phyloP scores from a whole-genome alignment of 768 basidiomycete species.

The Plicaturopsis crispa region DNA sequence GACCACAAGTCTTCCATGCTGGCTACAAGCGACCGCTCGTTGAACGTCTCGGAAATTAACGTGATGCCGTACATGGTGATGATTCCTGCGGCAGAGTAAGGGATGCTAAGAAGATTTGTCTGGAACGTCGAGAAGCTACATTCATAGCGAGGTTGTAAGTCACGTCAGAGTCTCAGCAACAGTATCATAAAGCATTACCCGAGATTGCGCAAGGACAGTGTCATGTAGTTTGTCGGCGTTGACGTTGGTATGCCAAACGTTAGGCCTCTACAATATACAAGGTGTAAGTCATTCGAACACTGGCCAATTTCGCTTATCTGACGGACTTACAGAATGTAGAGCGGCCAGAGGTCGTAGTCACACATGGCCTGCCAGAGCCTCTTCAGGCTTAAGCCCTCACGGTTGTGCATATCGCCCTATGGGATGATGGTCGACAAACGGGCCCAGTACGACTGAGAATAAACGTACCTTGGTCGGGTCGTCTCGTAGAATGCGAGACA shows the following conservation, averaged over 20 bases:
- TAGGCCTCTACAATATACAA: constrained; percentile 32
- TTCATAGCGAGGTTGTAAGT: constrained; percentile 5
- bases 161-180: constrained; percentile 7
- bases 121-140: constrained; percentile 50
- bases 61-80: constrained; percentile 44
- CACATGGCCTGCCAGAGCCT: constrained; percentile 45
- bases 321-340: constrained; percentile 41
- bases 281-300: not conserved
- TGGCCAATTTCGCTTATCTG: constrained; percentile 4
- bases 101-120: constrained; percentile 56
- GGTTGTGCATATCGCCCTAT: constrained; percentile 69
- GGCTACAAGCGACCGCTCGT: constrained; percentile 47
- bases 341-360: constrained; percentile 62
- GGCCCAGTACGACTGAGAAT: too few species aligned
- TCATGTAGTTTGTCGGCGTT: constrained; percentile 49
- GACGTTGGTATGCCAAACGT: constrained; percentile 42
- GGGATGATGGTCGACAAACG: not conserved
- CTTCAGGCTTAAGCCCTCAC: constrained; percentile 44
- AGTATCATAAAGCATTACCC: constrained; percentile 29
- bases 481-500: constrained; percentile 47
- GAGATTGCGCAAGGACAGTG: constrained; percentile 46
- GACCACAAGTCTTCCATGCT: constrained; percentile 52
- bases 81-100: constrained; percentile 42
- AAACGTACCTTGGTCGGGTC: constrained; percentile 51
- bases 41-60: constrained; percentile 41